phyloP scores from a whole-genome alignment of 1,139 yeast species.

The Blastobotrys raffinosifermentans region DNA sequence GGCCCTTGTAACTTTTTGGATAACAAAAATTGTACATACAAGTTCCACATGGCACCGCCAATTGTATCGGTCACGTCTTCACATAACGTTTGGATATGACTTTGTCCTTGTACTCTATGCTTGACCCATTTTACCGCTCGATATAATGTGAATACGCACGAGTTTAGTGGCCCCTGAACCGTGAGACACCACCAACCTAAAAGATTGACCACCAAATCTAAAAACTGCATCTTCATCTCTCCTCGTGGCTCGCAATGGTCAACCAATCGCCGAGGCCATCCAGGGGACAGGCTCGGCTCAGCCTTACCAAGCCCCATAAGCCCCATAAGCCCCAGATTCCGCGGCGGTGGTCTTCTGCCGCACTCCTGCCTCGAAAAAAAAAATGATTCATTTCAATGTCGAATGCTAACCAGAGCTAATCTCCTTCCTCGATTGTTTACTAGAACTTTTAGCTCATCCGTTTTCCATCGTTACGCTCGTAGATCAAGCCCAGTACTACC shows the following conservation, averaged over 20 bases:
- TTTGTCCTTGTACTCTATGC: conserved; percentile 2
- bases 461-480: neutral
- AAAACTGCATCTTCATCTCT: neutral
- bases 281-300: too few relatives aligned
- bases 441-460: neutral
- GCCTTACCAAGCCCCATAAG: too few relatives aligned
- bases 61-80: neutral
- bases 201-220: neutral
- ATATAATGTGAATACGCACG: too few relatives aligned
- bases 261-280: too few relatives aligned
- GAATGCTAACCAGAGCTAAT: too few relatives aligned
- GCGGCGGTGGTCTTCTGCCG: too few relatives aligned
- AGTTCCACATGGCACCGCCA: neutral
- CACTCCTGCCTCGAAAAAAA: too few relatives aligned
- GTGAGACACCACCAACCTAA: conserved; percentile 1
- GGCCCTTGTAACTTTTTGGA: conserved; percentile 2
- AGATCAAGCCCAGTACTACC: neutral
- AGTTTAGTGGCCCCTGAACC: too few relatives aligned
- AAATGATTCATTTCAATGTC: too few relatives aligned
- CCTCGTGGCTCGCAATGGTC: too few relatives aligned
- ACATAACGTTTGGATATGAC: conserved; percentile 9
- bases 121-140: conserved; percentile 7
- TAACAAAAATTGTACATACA: conserved; percentile 1
- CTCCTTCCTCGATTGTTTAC: neutral
- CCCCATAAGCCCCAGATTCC: too few relatives aligned